Conservation (phyloP, 2,329 filamentous ascomycete genomes). For the Penicillium thymicola region DNA sequence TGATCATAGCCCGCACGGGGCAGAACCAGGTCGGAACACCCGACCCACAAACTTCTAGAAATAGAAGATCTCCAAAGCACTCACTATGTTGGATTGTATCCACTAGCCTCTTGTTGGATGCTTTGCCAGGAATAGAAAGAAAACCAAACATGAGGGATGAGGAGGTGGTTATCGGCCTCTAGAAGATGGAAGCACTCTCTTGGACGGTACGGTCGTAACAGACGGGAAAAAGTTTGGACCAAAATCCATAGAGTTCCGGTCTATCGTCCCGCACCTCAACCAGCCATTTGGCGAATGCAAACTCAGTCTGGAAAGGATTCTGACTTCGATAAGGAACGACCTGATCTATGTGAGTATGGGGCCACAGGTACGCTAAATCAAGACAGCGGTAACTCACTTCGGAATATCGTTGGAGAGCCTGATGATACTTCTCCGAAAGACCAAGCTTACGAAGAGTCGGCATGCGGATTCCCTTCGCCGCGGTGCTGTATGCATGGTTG, state of each 20-base stretch:
- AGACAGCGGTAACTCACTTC: conserved; percentile 21
- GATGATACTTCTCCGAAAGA: conserved; percentile 23
- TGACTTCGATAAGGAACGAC: conserved; percentile 30
- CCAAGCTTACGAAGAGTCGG: conserved; percentile 26
- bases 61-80: not conserved
- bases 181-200: conserved; percentile 27
- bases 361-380: not conserved
- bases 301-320: conserved; percentile 29
- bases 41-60: not conserved
- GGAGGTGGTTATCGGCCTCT: not conserved
- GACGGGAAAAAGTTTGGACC: conserved; percentile 33
- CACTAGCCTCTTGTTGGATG: not conserved
- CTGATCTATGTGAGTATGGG: conserved; percentile 13
- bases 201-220: conserved; percentile 33
- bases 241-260: conserved; percentile 28
- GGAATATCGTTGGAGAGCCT: conserved; percentile 28
- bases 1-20: not conserved
- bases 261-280: conserved; percentile 23
- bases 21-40: not conserved
- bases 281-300: conserved; percentile 33
- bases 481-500: conserved; percentile 25
- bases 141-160: not conserved
- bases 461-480: conserved; percentile 24
- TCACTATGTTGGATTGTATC: not conserved
- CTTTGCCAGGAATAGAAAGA: not conserved